Conservation (phyloP, 768 basidiomycete genomes). For the Trametes elegans region DNA sequence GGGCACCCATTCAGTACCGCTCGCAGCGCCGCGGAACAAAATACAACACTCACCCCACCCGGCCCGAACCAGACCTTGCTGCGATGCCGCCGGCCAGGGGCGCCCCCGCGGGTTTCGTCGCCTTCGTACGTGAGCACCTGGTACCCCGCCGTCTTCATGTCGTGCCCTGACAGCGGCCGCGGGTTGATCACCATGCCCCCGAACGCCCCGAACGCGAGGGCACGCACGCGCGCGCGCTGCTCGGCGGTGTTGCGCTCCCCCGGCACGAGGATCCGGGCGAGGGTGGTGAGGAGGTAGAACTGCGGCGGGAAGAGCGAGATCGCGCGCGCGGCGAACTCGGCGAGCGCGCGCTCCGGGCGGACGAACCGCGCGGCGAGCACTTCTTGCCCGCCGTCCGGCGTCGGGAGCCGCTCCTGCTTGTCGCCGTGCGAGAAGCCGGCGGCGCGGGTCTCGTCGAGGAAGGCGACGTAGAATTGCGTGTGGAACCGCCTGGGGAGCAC, state of each 20-base stretch:
- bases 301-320: constrained; percentile 74
- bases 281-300: constrained; percentile 64
- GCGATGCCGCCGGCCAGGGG: constrained; percentile 58
- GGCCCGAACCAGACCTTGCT: constrained; percentile 46
- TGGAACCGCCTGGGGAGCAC: constrained; percentile 55
- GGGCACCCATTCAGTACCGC: neutral
- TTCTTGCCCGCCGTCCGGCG: constrained; percentile 68
- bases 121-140: constrained; percentile 63
- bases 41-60: constrained; percentile 45
- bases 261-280: constrained; percentile 51
- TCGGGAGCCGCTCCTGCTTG: constrained; percentile 59
- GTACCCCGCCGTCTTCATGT: constrained; percentile 39
- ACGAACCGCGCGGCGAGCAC: constrained; percentile 68
- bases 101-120: constrained; percentile 64
- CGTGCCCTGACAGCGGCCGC: constrained; percentile 34
- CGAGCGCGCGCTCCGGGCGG: constrained; percentile 50
- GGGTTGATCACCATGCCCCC: constrained; percentile 64
- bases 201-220: constrained; percentile 53
- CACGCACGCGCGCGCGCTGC: constrained; percentile 45
- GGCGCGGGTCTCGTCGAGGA: constrained; percentile 45
- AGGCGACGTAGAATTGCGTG: constrained; percentile 67
- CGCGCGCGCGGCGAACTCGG: constrained; percentile 46
- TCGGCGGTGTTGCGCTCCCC: constrained; percentile 40
- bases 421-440: constrained; percentile 51
- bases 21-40: neutral